phyloP scores from a whole-genome alignment of 2,329 filamentous ascomycete genomes.

The Plectosphaerella sp. region DNA sequence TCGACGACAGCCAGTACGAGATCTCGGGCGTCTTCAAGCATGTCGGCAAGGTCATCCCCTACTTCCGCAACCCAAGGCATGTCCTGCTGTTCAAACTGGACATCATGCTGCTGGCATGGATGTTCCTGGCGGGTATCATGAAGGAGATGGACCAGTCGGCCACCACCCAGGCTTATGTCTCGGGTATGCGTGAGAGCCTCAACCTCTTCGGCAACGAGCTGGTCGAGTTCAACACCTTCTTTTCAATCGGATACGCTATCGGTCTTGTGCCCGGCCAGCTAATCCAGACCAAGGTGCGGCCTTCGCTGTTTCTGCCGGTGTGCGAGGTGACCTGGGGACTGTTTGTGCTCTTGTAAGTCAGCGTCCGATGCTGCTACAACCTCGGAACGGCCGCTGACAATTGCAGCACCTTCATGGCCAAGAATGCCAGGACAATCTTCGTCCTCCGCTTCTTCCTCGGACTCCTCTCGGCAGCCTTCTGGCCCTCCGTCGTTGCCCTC shows the following conservation, averaged over 20 bases:
- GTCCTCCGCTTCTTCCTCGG: slow-evolving; percentile 30
- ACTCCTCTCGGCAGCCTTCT: slow-evolving; percentile 25
- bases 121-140: slow-evolving; percentile 28
- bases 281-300: slow-evolving; percentile 33
- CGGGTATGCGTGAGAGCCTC: slow-evolving; percentile 23
- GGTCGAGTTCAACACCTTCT: slow-evolving; percentile 1
- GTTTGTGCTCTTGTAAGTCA: slow-evolving; percentile 11
- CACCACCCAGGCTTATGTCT: slow-evolving; percentile 29
- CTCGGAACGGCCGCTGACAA: slow-evolving; percentile 1
- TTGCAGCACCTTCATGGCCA: slow-evolving; percentile 17
- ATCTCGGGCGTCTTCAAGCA: slow-evolving; percentile 9
- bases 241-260: slow-evolving; percentile 1
- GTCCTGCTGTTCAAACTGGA: slow-evolving; percentile 29
- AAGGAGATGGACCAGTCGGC: slow-evolving; percentile 32
- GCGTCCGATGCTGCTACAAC: no score
- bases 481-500: slow-evolving; percentile 28
- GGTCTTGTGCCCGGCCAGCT: slow-evolving; percentile 11
- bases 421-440: slow-evolving; percentile 24
- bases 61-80: slow-evolving; percentile 24
- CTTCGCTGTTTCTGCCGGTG: slow-evolving; percentile 23
- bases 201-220: slow-evolving; percentile 1
- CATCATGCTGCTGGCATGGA: slow-evolving; percentile 27
- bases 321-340: slow-evolving; percentile 33
- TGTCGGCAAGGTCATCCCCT: slow-evolving; percentile 12
- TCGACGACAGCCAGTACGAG: not conserved